Evolutionary conservation across 805 yeast species (phyloP).

Genomic region (Candida manassasensis): DNA sequence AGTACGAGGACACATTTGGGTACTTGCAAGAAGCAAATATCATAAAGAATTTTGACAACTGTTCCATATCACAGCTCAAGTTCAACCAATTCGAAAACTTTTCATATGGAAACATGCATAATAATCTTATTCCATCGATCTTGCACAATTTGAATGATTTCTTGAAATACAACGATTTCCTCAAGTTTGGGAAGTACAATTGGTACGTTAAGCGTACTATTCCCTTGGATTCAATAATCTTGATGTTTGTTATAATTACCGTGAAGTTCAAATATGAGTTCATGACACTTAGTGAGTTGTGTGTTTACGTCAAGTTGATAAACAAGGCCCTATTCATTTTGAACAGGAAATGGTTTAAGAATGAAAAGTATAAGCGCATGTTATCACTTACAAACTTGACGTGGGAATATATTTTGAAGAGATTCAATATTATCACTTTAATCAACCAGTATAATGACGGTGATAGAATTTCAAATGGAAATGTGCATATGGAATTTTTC

Average conservation of each 20-base stretch:
- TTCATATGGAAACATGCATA: slow-evolving; percentile 47
- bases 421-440: slow-evolving; percentile 26
- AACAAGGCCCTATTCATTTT: slow-evolving; percentile 39
- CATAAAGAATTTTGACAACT: slow-evolving; percentile 32
- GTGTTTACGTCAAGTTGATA: slow-evolving; percentile 35
- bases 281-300: slow-evolving; percentile 33
- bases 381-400: slow-evolving; percentile 37
- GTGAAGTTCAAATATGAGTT: slow-evolving; percentile 46
- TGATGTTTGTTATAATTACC: slow-evolving; percentile 48
- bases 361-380: slow-evolving; percentile 44
- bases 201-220: slow-evolving; percentile 61
- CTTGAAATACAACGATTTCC: slow-evolving; percentile 47
- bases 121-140: slow-evolving; percentile 52
- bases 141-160: slow-evolving; percentile 55
- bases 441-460: slow-evolving; percentile 21
- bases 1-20: slow-evolving; percentile 39
- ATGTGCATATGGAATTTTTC: slow-evolving; percentile 27
- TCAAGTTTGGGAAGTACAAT: slow-evolving; percentile 49
- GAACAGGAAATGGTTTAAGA: slow-evolving; percentile 42
- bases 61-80: slow-evolving; percentile 31
- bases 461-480: slow-evolving; percentile 14
- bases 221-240: slow-evolving; percentile 54
- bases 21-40: slow-evolving; percentile 34
- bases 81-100: slow-evolving; percentile 37
- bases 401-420: slow-evolving; percentile 40